phyloP scores from a whole-genome alignment of 495 filamentous ascomycete species.

The Neurospora africana region DNA sequence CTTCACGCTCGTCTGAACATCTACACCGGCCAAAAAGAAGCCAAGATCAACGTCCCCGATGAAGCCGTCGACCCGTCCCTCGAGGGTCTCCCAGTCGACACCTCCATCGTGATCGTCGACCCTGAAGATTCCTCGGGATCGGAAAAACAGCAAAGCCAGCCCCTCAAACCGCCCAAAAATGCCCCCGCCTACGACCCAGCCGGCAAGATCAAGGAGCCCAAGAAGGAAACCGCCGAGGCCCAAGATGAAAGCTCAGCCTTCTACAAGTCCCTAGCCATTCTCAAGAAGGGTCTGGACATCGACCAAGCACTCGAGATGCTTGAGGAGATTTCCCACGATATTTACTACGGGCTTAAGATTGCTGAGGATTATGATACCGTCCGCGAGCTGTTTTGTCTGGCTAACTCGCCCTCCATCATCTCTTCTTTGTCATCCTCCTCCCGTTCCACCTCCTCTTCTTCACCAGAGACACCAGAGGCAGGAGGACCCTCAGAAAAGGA shows the following conservation, averaged over 20 bases:
- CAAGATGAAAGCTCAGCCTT: slow-evolving; percentile 21
- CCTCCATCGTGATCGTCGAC: slow-evolving; percentile 38
- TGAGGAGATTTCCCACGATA: slow-evolving; percentile 50
- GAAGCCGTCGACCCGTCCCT: slow-evolving; percentile 32
- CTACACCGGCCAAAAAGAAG: slow-evolving; percentile 50
- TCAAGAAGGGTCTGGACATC: slow-evolving; percentile 30
- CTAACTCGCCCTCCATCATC: slow-evolving; percentile 14
- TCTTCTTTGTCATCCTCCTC: neutral
- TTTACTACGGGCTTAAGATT: slow-evolving; percentile 59
- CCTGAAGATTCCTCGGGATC: slow-evolving; percentile 11
- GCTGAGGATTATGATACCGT: slow-evolving; percentile 37
- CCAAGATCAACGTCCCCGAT: slow-evolving; percentile 45
- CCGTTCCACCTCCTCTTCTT: neutral
- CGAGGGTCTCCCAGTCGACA: slow-evolving; percentile 35
- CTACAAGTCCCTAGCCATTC: slow-evolving; percentile 29
- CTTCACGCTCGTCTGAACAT: slow-evolving; percentile 56
- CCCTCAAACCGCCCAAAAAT: slow-evolving; percentile 19
- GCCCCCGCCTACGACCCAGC: slow-evolving; percentile 39
- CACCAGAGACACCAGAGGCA: neutral
- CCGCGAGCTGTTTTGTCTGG: slow-evolving; percentile 34
- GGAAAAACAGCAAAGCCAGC: slow-evolving; percentile 8
- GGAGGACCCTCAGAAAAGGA: neutral
- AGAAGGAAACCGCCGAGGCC: slow-evolving; percentile 17
- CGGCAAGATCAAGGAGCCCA: slow-evolving; percentile 39
- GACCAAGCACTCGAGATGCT: slow-evolving; percentile 39